Evolutionary conservation across 2,329 filamentous ascomycete genomes (phyloP), one percentile per base, ranked within the genome.

Genomic region (Fusarium bactridioides): DNA sequence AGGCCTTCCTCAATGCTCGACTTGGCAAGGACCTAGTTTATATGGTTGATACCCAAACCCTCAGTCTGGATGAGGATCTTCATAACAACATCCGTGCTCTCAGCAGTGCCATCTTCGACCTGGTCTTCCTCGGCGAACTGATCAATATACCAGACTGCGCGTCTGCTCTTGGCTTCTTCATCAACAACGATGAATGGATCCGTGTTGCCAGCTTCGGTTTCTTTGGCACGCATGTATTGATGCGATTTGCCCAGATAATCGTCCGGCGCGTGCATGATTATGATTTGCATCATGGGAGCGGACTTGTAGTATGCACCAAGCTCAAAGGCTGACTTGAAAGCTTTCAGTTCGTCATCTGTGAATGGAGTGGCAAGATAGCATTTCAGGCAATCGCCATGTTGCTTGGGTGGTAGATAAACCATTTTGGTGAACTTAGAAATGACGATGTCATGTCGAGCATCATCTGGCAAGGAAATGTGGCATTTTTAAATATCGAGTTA

Each of bases 31-130:
- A 13, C 12, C 23, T 61, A 67, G 33, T 53, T 53, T 5, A 53
- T n/a, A 3, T 45, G 12, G 7, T 41, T 9, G 7, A 67, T 16
- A 53, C n/a, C 45, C 10, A 67, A 37, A 10, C 29, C 25, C 41
- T 67, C 54, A 0, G 64, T 67, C 21, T 61, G 37, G 5, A 31
- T 48, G 7, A 67, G 27, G 8, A 67, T 61, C 41, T 61, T 67
- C 2, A 27, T 10, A 12, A 67, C 35, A 7, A 67, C 54, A 4
- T 67, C 47, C 2, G 45, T 67, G 16, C 63, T 67, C 11, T 61
- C 63, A 1, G 54, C 62, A 16, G 15, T 7, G 5, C 31, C 40
- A 0, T 61, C 37, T 21, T 67, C 19, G 2, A 61, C 63, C 4
- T 67, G 15, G 0, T 61, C 35, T 48, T 67, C 10, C 3, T 16